These are phyloP conservation scores for Pestalotiopsis sp. DNA, from an alignment of 2,329 filamentous ascomycete species.

Conservation along the genomic window DNA sequence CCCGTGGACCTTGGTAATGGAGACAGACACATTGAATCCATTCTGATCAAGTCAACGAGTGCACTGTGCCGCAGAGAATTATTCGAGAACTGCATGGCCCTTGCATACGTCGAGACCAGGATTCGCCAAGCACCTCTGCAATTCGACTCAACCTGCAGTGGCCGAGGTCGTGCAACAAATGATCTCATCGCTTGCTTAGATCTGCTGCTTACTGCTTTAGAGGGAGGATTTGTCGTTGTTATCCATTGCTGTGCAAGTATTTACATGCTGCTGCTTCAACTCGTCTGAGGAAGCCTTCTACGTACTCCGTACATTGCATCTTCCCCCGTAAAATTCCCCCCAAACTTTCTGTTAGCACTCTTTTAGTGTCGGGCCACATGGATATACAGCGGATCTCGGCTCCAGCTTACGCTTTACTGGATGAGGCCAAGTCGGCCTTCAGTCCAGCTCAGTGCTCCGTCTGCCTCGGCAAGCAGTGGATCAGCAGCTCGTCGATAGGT, in stretches of 20 bases:
- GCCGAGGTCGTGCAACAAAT: background rate
- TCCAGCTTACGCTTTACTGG: constrained; percentile 6
- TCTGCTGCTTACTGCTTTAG: background rate
- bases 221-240: background rate
- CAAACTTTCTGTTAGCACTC: background rate
- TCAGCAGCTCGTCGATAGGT: background rate
- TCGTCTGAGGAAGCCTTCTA: background rate
- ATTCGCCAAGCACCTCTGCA: background rate
- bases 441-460: background rate
- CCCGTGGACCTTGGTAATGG: background rate
- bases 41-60: background rate
- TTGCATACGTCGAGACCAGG: background rate
- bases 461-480: constrained; percentile 15
- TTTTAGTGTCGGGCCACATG: background rate
- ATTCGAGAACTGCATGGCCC: background rate
- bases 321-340: background rate
- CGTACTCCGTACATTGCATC: background rate
- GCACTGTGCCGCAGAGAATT: background rate
- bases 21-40: background rate
- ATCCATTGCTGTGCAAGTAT: background rate
- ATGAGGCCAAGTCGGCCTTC: background rate
- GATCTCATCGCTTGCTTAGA: background rate
- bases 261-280: background rate
- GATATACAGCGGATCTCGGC: background rate
- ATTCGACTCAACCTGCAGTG: background rate